phyloP scores from a whole-genome alignment of 805 yeast genomes.

The Starmerella sirachaensis region DNA sequence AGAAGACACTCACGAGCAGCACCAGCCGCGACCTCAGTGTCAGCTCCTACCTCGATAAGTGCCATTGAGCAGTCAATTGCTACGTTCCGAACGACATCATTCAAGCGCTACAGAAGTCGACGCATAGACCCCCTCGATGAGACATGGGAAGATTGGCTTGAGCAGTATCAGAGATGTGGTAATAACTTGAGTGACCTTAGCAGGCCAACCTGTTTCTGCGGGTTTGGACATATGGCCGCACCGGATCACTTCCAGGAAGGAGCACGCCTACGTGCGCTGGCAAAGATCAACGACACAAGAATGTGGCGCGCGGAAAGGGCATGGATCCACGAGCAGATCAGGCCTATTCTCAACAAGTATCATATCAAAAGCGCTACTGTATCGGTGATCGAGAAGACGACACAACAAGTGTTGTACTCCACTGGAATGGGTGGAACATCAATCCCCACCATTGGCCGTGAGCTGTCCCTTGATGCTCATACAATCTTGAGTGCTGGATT shows the following conservation, averaged over 20 bases:
- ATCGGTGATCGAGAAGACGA: conserved; percentile 41
- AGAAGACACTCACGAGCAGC: too few relatives aligned
- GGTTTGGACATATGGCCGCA: conserved; percentile 41
- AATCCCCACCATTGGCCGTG: conserved; percentile 32
- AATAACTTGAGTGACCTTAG: conserved; percentile 30
- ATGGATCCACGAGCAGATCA: conserved; percentile 33
- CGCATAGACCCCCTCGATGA: conserved; percentile 15
- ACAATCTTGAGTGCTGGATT: conserved; percentile 46
- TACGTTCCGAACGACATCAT: conserved; percentile 6
- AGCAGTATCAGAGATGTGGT: conserved; percentile 12
- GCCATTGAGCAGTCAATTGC: conserved; percentile 4
- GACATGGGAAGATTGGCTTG: conserved; percentile 23
- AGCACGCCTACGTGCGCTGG: conserved; percentile 36
- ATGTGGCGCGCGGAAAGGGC: conserved; percentile 39
- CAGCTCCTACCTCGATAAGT: too few relatives aligned
- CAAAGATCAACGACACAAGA: conserved; percentile 29
- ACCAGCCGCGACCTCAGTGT: too few relatives aligned
- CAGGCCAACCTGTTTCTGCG: conserved; percentile 43
- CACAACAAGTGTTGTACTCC: conserved; percentile 41
- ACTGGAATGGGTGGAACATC: conserved; percentile 38
- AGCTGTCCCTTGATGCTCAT: conserved; percentile 55
- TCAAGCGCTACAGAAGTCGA: conserved; percentile 1
- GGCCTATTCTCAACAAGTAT: conserved; percentile 32
- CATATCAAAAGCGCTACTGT: conserved; percentile 44
- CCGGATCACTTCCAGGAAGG: conserved; percentile 48